phyloP scores from a whole-genome alignment of 73 alveolate genomes.

The Paramecium sonneborni region DNA sequence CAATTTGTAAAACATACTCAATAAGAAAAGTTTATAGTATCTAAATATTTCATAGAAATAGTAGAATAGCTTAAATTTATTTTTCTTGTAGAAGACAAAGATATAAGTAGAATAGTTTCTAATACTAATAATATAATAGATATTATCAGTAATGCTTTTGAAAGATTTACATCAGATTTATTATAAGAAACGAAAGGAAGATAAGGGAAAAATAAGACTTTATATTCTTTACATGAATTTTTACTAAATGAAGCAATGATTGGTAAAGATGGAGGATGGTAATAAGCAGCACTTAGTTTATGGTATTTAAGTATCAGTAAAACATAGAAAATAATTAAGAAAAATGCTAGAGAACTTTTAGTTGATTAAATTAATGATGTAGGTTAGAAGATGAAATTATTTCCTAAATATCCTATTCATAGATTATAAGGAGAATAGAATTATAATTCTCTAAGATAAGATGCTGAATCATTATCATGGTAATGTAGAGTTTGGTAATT shows the following conservation, averaged over 20 bases:
- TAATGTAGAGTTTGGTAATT: slow-evolving; percentile 37
- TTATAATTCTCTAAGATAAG: not conserved
- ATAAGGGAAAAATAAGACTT: not conserved
- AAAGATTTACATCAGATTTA: not conserved
- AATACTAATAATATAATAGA: slow-evolving; percentile 26
- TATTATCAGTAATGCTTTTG: not conserved
- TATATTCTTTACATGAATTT: not conserved
- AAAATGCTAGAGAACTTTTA: not conserved
- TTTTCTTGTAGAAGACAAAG: not conserved
- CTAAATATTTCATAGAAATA: not conserved
- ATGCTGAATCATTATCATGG: not conserved
- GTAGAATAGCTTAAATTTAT: not conserved
- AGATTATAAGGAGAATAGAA: slow-evolving; percentile 7
- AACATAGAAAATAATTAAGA: not conserved
- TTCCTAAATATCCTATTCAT: not conserved
- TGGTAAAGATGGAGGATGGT: slow-evolving; percentile 50
- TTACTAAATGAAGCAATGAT: slow-evolving; percentile 25
- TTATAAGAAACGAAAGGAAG: not conserved
- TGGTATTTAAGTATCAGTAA: not conserved
- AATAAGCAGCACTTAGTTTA: not conserved
- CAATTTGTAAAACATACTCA: not conserved
- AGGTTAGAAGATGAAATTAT: not conserved
- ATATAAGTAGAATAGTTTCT: not conserved
- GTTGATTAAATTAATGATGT: not conserved
- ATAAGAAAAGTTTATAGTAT: slow-evolving; percentile 13